Evolutionary conservation across 768 basidiomycete species (phyloP), one percentile per base, ranked within the genome.

Genomic region (Dacryopinax primogenitus): DNA sequence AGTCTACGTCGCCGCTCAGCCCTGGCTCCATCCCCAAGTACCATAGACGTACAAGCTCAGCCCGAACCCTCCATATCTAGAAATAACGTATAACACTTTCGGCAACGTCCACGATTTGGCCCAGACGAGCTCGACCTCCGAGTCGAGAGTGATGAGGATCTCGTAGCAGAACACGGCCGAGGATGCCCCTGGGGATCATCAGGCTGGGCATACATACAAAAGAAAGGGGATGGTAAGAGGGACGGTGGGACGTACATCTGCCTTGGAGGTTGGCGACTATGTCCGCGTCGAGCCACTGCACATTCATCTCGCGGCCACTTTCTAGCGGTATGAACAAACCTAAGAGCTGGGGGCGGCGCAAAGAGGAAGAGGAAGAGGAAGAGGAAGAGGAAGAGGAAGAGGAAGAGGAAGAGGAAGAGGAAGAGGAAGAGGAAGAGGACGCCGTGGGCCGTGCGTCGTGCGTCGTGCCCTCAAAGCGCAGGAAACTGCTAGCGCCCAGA

Each of bases 11-110:
- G 13, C 45, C 45, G 45, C 45, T 47, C 45, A 15, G 13, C 45
- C 45, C 45, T 7, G 13, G 23, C n/a, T 23, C 23, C 45, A 47
- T 7, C 45, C n/a, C 45, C 12, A 15, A 39, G 37, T 11, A 39
- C 11, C 12, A n/a, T 9, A 30, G 51, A 58, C 51, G 26, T 30
- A 58, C 51, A 58, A 30, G 26, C 26, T 28, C 51, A 58, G 51
- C 13, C 51, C 51, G 51, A 58, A 58, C 13, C 51, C 51, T 11
- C 51, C 3, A 62, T 77, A 77, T 15, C 76, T 74, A 62, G 74
- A 71, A 34, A 76, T 66, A 33, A 77, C 39, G 67, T 77, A 77
- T 15, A 77, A 47, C n/a, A 72, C 64, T 36, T 77, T 77, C 39
- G 75, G 71, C 7, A 69, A 30, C 15, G 74, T 73, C 3, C 65